phyloP scores from a whole-genome alignment of 805 yeast genomes.

The Priceomyces haplophilus region DNA sequence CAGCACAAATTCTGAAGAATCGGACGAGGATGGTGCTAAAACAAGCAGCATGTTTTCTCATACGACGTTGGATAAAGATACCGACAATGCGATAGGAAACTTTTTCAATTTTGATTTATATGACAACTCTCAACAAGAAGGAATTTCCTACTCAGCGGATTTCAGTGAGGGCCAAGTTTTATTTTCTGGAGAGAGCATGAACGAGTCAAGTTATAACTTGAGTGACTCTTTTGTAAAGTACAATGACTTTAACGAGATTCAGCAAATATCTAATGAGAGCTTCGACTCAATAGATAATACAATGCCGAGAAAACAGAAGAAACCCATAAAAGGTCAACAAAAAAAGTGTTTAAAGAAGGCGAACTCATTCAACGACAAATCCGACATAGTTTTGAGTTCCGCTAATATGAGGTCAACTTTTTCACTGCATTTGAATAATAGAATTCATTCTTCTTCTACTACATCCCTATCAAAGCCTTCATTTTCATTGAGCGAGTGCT shows the following conservation, averaged over 20 bases:
- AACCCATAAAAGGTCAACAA: constrained; percentile 7
- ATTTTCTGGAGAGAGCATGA: background rate
- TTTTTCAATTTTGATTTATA: constrained; percentile 3
- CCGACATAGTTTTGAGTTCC: background rate
- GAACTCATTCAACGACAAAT: constrained; percentile 11
- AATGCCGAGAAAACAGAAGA: constrained; percentile 4
- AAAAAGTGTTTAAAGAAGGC: constrained; percentile 10
- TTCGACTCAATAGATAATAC: background rate
- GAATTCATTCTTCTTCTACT: background rate
- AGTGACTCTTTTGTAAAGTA: background rate
- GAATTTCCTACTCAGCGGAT: background rate
- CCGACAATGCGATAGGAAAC: background rate
- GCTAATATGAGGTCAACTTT: constrained; percentile 7
- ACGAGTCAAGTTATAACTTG: background rate
- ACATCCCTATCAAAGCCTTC: constrained; percentile 1
- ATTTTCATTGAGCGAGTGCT: constrained; percentile 14
- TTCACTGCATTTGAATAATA: constrained; percentile 1
- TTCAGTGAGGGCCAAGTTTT: background rate
- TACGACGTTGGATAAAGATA: constrained; percentile 1
- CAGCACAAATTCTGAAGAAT: constrained; percentile 4
- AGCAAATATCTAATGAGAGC: background rate
- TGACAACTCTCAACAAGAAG: background rate
- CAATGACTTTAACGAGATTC: background rate
- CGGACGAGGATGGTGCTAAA: constrained; percentile 1
- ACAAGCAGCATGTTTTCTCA: background rate